phyloP scores from a whole-genome alignment of 331 rosid species.

The Prunus yedoensis region DNA sequence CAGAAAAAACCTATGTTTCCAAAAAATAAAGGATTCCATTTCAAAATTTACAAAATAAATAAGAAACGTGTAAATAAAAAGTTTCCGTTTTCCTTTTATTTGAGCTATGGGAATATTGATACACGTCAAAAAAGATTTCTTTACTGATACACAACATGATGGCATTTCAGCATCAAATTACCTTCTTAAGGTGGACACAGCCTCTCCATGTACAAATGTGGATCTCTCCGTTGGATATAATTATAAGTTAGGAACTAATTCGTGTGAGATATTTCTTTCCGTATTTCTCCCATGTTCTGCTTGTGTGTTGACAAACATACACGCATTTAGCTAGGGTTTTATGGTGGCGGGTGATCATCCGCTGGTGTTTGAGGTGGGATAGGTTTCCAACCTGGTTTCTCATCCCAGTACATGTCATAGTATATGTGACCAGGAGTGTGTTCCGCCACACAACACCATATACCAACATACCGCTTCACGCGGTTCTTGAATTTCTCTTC shows the following conservation, averaged over 20 bases:
- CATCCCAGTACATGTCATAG: slow-evolving; percentile 98
- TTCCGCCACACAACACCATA: slow-evolving; percentile 88
- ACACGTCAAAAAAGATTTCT: neutral
- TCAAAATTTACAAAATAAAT: too few relatives aligned
- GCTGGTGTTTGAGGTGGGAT: slow-evolving; percentile 74
- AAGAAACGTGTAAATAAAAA: neutral
- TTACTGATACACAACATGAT: neutral
- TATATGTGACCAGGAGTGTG: slow-evolving; percentile 86
- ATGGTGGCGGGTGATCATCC: slow-evolving; percentile 88
- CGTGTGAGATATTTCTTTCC: neutral
- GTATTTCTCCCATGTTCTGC: neutral
- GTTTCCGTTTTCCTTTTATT: slow-evolving; percentile 1
- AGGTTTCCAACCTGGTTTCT: slow-evolving; percentile 92
- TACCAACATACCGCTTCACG: slow-evolving; percentile 73
- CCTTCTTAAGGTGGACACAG: neutral
- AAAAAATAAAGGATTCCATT: too few relatives aligned
- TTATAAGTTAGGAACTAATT: neutral
- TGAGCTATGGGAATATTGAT: neutral
- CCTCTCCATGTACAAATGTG: slow-evolving; percentile 1
- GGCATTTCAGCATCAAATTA: neutral
- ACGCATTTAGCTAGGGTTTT: slow-evolving; percentile 1
- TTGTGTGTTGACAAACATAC: neutral
- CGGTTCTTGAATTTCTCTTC: slow-evolving; percentile 76
- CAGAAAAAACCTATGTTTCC: too few relatives aligned
- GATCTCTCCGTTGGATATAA: neutral